Conservation (phyloP, 495 filamentous ascomycete species). For the Aspergillus incahuasiensis region DNA sequence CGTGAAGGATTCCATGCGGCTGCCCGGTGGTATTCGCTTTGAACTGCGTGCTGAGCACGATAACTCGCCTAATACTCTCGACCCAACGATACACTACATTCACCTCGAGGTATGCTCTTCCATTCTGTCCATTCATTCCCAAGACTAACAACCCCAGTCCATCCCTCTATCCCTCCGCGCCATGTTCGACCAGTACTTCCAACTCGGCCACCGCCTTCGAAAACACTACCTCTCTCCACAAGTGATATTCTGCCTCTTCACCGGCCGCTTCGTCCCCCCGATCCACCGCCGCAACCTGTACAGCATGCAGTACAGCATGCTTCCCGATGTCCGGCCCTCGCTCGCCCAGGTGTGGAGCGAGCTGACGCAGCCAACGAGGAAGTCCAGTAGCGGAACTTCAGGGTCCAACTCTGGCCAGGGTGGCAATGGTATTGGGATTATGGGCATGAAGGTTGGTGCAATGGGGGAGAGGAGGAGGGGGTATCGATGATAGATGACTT, state of each 20-base stretch:
- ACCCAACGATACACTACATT: slow-evolving; percentile 65
- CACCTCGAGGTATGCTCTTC: slow-evolving; percentile 60
- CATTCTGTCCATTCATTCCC: neutral
- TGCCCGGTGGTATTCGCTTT: slow-evolving; percentile 92
- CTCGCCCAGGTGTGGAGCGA: slow-evolving; percentile 82
- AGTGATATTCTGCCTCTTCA: slow-evolving; percentile 82
- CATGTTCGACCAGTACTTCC: slow-evolving; percentile 97
- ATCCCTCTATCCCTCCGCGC: slow-evolving; percentile 83
- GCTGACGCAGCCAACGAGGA: slow-evolving; percentile 53
- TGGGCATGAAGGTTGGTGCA: slow-evolving; percentile 28
- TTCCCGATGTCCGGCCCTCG: slow-evolving; percentile 74
- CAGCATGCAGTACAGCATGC: slow-evolving; percentile 97
- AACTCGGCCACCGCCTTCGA: slow-evolving; percentile 83
- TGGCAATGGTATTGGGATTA: slow-evolving; percentile 17
- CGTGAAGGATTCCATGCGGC: slow-evolving; percentile 83
- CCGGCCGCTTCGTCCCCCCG: slow-evolving; percentile 84
- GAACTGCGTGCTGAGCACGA: slow-evolving; percentile 63
- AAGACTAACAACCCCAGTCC: slow-evolving; percentile 47
- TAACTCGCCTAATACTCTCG: slow-evolving; percentile 19
- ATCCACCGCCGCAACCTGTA: slow-evolving; percentile 94
- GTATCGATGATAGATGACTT: slow-evolving; percentile 27
- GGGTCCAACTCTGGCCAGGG: slow-evolving; percentile 23
- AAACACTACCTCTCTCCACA: slow-evolving; percentile 90
- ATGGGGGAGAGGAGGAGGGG: slow-evolving; percentile 37
- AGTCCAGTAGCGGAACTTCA: slow-evolving; percentile 25